Evolutionary conservation across 2,329 filamentous ascomycete genomes (phyloP), one percentile per base, ranked within the genome.

Genomic region (Balansia obtecta): DNA sequence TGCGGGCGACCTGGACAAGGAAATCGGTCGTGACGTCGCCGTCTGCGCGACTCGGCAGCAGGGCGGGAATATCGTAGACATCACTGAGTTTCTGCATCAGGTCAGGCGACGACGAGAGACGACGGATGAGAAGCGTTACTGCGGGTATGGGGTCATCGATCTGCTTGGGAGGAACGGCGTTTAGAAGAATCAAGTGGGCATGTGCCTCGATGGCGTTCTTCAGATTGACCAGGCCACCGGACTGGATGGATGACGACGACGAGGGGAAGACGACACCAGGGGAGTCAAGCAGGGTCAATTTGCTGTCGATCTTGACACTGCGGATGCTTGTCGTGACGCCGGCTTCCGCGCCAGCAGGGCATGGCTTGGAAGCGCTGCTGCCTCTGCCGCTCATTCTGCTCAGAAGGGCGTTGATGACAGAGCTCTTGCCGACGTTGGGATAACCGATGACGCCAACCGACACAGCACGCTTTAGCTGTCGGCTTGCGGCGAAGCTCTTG

Each of bases 221-320:
- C 58, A 76, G 70, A 51, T 64, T 69, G 49, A 74, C 69, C 50
- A 75, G 71, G 18, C 67, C 65, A 42, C 60, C 66, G 6, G 66
- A 64, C 46, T 66, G 59, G 39, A 58, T 52, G 27, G 65, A 63
- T 11, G 68, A 67, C 40, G 81, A 73, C 27, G 83, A 86, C 9
- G n/a, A n/a, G n/a, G 90, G 89, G 75, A 96, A 96, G 53, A 96
- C 88, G 58, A 96, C 95, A 61, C 90, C 90, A 38, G 90, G 90
- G 0, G 90, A 95, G 71, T 96, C 90, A 61, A 96, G 85, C 43
- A 96, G 78, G 58, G 89, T 95, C 49, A 96, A 78, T 70, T 93
- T 95, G 75, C 83, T 93, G 71, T 96, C 90, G 50, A 96, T 83
- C 74, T 96, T 96, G 66, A 96, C 88, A 61, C 88, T 79, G 52